Base-by-base conservation (phyloP, 495 filamentous ascomycete species). In the Rhypophila decipiens region DNA sequence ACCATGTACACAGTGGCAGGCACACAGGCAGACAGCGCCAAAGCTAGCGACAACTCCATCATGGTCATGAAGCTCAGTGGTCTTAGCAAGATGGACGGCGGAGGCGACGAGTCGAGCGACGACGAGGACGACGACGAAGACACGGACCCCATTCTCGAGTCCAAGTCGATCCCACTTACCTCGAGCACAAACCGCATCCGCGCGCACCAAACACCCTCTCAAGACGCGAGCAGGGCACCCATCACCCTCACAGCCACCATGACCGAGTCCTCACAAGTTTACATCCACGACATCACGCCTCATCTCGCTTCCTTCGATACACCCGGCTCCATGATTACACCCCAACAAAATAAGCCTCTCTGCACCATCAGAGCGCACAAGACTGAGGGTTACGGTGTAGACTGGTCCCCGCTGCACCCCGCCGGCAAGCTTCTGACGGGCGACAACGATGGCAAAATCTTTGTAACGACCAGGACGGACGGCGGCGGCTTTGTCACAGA, bases 61-160 rank as follows among this genome's bases (percentile, higher is more conserved):
- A 80, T 96, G 78, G 82, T 96, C 22, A 87, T 97, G 79, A 98
- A 96, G 70, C 79, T 98, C 62, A 95, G 88, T 54, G 84, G 87
- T 4, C 70, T 98, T 42, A 85, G 84, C 65, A 85, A 85, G 58
- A 95, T 90, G 85, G 84, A 93, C 51, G 74, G 76, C 51, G 80
- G 62, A 3, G 64, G 69, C 17, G 68, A 73, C n/a, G 77, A 83
- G 47, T 77, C 79, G 0, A 80, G 83, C 41, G 84, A 84, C 19
- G 84, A 88, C n/a, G 81, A 85, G 7, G 84, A 88, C 19, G 83
- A 82, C 36, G 81, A 81, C 52, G 84, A 86, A 53, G 87, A 94
- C 39, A 75, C 88, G 45, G 91, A 98, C 54, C 89, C 93, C 3
- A 94, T 98, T 52, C 85, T 98, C 52, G 93, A 98, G 64, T 86